Base-by-base conservation (phyloP, 208 protist species). In the Leishmania arabica region DNA sequence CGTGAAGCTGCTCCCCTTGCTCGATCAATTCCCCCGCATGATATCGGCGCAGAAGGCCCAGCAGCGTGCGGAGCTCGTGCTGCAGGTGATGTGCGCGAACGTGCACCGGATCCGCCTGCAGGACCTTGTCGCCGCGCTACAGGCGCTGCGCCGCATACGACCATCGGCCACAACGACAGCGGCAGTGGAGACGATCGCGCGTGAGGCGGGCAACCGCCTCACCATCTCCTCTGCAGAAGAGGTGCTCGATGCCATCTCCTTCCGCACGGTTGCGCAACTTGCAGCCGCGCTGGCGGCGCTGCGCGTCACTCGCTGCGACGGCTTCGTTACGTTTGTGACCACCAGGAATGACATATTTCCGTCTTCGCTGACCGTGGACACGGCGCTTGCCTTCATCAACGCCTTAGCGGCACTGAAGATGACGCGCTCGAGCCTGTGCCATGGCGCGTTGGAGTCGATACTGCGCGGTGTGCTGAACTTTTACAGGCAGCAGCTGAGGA, bases 241-340 rank as follows among this genome's bases (percentile, higher is more conserved):
- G 42, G 47, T 73, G 4, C 53, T 75, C 4, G 51, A 45, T 0
- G 60, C 74, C 11, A 84, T 93, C 49, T 79, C 89, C 13, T 89
- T 93, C 74, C 49, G 71, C 21, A 79, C 78, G 40, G 70, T 96
- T 31, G 76, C 91, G 8, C 84, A 90, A 42, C 78, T 96, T 11
- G 88, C 91, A n/a, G 84, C 84, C 24, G 75, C 90, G 37, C 71
- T 96, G 27, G 87, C 77, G 31, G 87, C 89, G 0, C 90, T 94
- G 84, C 90, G 91, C 66, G 81, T 93, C 21, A 88, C 87, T 37
- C 81, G 82, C 47, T 94, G 90, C 78, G 80, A 77, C 24, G 90
- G 87, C 27, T 95, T 95, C 65, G 68, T 88, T 1, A 77, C n/a
- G 9, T 92, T 90, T 69, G 77, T 96, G n/a, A 47, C 49, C 40